Conservation (phyloP, 2,329 filamentous ascomycete species). For the Fusarium compactum region DNA sequence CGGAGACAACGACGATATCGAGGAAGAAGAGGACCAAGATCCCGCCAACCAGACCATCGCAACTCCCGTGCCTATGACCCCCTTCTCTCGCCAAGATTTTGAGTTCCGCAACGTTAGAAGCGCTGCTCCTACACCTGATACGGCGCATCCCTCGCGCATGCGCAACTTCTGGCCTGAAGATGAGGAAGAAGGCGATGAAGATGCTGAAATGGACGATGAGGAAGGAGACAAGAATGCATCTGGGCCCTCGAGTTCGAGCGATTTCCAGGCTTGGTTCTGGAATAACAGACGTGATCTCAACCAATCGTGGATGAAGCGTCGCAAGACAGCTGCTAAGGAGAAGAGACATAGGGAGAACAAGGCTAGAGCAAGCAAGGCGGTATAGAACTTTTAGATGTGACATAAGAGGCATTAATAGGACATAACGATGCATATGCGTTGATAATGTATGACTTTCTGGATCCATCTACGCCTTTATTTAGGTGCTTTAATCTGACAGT, state of each 20-base stretch:
- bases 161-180: conserved; percentile 68
- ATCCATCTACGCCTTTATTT: background rate
- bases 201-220: conserved; percentile 48
- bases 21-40: conserved; percentile 64
- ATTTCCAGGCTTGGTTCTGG: conserved; percentile 77
- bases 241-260: conserved; percentile 52
- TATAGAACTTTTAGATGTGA: conserved; percentile 48
- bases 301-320: conserved; percentile 73
- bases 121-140: conserved; percentile 94
- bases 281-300: conserved; percentile 74
- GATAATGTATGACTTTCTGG: background rate
- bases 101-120: conserved; percentile 82
- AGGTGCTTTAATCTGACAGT: background rate
- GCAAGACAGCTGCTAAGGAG: conserved; percentile 73
- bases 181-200: conserved; percentile 52
- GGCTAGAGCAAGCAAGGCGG: conserved; percentile 60
- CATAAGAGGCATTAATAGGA: conserved; percentile 18
- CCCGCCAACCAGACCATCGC: conserved; percentile 54
- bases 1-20: conserved; percentile 59
- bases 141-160: conserved; percentile 77
- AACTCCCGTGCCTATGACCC: conserved; percentile 76
- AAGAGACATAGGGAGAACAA: conserved; percentile 75
- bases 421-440: conserved; percentile 5
- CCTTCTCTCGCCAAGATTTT: conserved; percentile 83
- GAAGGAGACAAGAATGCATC: conserved; percentile 46